A percentile compares a stretch with the other conserved stretches of the same genome.
Conservation (phyloP, 176 grass and related monocot genomes). For the Dendrocalamus sinicus region DNA sequence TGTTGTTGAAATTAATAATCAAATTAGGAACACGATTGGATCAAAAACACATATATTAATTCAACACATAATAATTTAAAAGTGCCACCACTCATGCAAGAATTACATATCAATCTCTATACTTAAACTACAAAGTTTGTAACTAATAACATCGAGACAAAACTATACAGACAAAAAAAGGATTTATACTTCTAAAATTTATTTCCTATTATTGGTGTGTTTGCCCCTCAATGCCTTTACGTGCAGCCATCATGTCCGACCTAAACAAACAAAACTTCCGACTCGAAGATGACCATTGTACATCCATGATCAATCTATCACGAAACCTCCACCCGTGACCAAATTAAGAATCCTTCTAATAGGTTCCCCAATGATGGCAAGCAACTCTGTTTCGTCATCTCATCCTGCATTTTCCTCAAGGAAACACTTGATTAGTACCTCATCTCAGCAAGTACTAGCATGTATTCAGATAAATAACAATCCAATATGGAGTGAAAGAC, state of each 20-base stretch:
- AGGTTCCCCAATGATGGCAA: background rate
- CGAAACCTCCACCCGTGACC: background rate
- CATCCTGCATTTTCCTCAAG: background rate
- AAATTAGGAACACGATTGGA: no score
- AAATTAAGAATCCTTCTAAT: conserved; percentile 41
- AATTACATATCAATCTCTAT: no score
- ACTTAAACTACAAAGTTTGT: no score
- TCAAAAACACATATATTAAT: no score
- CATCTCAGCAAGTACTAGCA: background rate
- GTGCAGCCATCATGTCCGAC: conserved; percentile 29
- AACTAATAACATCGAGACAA: background rate
- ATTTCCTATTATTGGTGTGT: conserved; percentile 48
- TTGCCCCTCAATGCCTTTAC: conserved; percentile 31
- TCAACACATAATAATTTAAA: no score
- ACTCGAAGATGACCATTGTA: conserved; percentile 38
- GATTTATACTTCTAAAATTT: conserved; percentile 41
- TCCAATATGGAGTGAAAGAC: background rate
- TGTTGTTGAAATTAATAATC: no score
- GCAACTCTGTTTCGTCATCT: background rate
- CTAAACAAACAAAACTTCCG: conserved; percentile 54
- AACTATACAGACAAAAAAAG: conserved; percentile 53
- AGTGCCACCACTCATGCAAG: no score
- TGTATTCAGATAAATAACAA: background rate
- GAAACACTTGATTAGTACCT: conserved; percentile 24
- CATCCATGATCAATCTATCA: conserved; percentile 37